phyloP scores from a whole-genome alignment of 805 yeast species.

The Lipomyces starkeyi region DNA sequence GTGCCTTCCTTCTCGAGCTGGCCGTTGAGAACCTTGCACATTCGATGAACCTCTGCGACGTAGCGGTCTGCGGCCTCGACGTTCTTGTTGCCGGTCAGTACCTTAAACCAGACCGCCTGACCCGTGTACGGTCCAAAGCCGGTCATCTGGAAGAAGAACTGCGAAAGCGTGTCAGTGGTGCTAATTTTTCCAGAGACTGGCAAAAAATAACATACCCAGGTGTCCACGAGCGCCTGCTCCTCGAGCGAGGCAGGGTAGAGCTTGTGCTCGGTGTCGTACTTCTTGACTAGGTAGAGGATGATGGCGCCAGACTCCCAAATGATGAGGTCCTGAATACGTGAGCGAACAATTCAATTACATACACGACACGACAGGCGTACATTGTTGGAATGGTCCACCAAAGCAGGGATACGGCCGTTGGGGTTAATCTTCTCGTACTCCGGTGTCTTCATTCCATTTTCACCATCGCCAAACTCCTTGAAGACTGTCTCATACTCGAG shows the following conservation, averaged over 20 bases:
- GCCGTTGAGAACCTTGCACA: conserved; percentile 86
- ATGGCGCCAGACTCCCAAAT: conserved; percentile 94
- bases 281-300: conserved; percentile 73
- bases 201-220: conserved; percentile 26
- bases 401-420: conserved; percentile 68
- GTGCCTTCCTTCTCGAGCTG: conserved; percentile 84
- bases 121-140: conserved; percentile 55
- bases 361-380: conserved; percentile 6
- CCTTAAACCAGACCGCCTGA: conserved; percentile 85
- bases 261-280: conserved; percentile 54
- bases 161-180: background rate
- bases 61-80: conserved; percentile 85
- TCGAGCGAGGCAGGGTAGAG: conserved; percentile 35
- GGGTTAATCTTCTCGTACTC: conserved; percentile 65
- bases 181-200: background rate
- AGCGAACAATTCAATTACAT: conserved; percentile 2
- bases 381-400: conserved; percentile 42
- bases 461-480: conserved; percentile 51
- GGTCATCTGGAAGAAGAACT: conserved; percentile 37
- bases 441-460: conserved; percentile 55
- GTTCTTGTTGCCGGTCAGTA: conserved; percentile 77
- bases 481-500: conserved; percentile 68
- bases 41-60: conserved; percentile 84
- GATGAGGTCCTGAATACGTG: conserved; percentile 43
- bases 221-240: conserved; percentile 38